Base-by-base conservation (phyloP, 73 alveolate genomes). In the Tetrahymena malaccensis region DNA sequence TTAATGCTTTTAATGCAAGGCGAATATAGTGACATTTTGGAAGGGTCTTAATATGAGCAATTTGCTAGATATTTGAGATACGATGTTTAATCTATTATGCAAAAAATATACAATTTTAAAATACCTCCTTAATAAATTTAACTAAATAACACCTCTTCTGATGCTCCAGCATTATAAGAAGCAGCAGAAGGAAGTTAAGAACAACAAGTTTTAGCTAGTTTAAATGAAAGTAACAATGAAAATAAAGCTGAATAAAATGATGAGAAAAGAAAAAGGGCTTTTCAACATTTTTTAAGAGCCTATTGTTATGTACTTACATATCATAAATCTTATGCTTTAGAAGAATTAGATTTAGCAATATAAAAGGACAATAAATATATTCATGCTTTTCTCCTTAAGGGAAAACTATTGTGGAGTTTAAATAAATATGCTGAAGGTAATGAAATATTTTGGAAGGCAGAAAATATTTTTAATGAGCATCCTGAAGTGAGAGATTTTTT, bases 401-500 rank as follows among this genome's bases (percentile, higher is more conserved):
- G 89, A n/a, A 70, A 70, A 70, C 17, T 70, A 0, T 33, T 70
- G 22, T 70, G 89, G 89, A 70, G 89, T 70, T 70, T 70, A 22
- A 70, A 70, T 70, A 70, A 70, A 31, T 70, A 70, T 70, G 89
- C 89, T 70, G 89, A 70, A 70, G 89, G 89, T n/a, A 70, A 70
- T 70, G 89, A 70, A 70, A 70, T 70, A n/a, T 70, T 70, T 70
- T 70, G 89, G 89, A 70, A 70, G 25, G 89, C 89, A 0, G 89
- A 70, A 70, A 70, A 70, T n/a, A 70, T 70, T 70, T 70, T 19
- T 70, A 70, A 70, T 25, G 89, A 70, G 31, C 89, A 70, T 70
- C 89, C 89, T 27, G 97, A 95, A 57, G 94, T 95, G 1, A 89
- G 94, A 35, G 97, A 95, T 55, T 95, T 95, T 44, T 85, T 89